A percentile compares a stretch with the other conserved stretches of the same genome.
phyloP scores from a whole-genome alignment of 345 rosid genomes.

The Angophora floribunda region DNA sequence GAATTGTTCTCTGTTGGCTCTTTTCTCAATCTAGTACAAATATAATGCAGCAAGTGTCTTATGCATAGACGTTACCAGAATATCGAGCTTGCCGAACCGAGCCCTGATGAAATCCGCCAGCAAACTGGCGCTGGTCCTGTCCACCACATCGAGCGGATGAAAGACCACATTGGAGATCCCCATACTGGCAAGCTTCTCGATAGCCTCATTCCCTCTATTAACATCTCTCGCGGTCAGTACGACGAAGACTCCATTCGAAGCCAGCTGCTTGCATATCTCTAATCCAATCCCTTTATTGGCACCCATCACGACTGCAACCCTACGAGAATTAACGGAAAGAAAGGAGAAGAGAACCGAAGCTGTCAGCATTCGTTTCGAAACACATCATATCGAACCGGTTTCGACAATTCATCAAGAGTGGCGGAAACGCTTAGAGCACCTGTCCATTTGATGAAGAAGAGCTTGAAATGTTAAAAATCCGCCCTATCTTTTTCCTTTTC shows the following conservation, averaged over 20 bases:
- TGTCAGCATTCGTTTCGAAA: background rate
- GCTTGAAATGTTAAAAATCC: background rate
- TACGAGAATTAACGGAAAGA: background rate
- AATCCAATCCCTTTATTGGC: conserved; percentile 14
- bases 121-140: background rate
- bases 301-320: conserved; percentile 10
- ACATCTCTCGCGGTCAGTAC: conserved; percentile 5
- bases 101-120: background rate
- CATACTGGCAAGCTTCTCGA: background rate
- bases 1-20: background rate
- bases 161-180: conserved; percentile 3
- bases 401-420: background rate
- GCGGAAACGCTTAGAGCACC: background rate
- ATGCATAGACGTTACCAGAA: background rate
- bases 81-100: background rate
- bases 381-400: background rate
- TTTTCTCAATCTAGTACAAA: background rate
- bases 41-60: background rate
- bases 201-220: background rate
- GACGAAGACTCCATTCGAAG: conserved; percentile 4
- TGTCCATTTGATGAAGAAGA: background rate
- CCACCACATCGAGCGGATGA: conserved; percentile 1
- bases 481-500: background rate
- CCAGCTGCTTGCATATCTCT: conserved; percentile 4
- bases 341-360: background rate